Evolutionary conservation across 495 filamentous ascomycete species (phyloP).

Genomic region (Evernia prunastri): DNA sequence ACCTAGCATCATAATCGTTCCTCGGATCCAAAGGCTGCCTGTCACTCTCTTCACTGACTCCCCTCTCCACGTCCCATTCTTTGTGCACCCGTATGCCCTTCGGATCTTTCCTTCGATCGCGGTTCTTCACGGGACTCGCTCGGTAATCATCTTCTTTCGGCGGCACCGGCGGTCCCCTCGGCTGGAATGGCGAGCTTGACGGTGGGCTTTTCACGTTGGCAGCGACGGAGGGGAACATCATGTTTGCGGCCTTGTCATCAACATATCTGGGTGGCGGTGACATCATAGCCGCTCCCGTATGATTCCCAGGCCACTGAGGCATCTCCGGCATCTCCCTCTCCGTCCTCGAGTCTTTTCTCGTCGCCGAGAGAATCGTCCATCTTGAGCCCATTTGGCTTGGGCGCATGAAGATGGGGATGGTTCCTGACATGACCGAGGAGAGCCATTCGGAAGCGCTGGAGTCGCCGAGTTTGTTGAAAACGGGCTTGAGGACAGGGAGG

Average conservation of each 20-base stretch:
- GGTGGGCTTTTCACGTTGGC: not conserved
- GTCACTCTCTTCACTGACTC: slow-evolving; percentile 13
- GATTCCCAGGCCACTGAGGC: not conserved
- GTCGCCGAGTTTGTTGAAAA: slow-evolving; percentile 16
- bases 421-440: slow-evolving; percentile 15
- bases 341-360: not conserved
- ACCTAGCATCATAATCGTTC: not conserved
- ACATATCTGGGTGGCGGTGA: slow-evolving; percentile 11
- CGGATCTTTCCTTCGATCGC: not conserved
- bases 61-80: slow-evolving; percentile 21
- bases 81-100: slow-evolving; percentile 14
- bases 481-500: slow-evolving; percentile 25
- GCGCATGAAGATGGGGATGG: slow-evolving; percentile 14
- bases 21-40: slow-evolving; percentile 2
- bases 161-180: slow-evolving; percentile 7
- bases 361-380: not conserved
- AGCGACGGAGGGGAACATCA: slow-evolving; percentile 14
- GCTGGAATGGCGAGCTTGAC: not conserved
- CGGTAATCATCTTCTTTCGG: not conserved
- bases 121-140: not conserved
- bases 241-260: slow-evolving; percentile 12
- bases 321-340: slow-evolving; percentile 1
- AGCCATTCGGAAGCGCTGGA: slow-evolving; percentile 13
- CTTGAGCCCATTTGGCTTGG: slow-evolving; percentile 11
- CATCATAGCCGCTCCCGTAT: not conserved